Evolutionary conservation across 148 eudicot genomes (phyloP), one percentile per base, ranked within the genome.

Genomic region (Agrostemma githago): DNA sequence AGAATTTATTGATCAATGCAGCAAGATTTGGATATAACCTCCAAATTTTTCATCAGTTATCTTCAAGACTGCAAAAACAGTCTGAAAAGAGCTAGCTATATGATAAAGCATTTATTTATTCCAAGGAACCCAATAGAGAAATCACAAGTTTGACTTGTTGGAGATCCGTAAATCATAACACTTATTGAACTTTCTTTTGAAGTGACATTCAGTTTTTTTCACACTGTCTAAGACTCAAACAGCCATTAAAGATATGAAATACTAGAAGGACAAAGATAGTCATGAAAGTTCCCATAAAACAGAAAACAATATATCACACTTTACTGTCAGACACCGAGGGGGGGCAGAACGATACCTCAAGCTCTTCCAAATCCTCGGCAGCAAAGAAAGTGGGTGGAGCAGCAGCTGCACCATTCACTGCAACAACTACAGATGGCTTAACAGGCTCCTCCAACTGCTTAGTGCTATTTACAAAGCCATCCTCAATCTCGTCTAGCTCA

Each of bases 321-420:
- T 51, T 15, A 51, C 16, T 51, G 56, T 4, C 9, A 9, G 56
- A 51, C 56, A 51, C 9, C 14, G 14, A 9, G 14, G 9, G 8
- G 8, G 56, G 14, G 11, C 14, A 71, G 73, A 42, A 72, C 43
- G 21, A 67, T 7, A 83, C 86, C 86, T 84, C 82, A 65, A 84
- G 86, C 76, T 84, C 86, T 72, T 84, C 84, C 68, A 78, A 69
- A 76, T 26, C 74, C 58, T 77, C 79, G 51, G 67, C 64, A 46
- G 70, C 62, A 68, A 62, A 81, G 59, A 80, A 51, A 78, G 69
- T 57, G 77, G 78, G 70, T 42, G 40, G 68, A 58, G 78, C 71
- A 71, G 71, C 74, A 68, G 82, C 15, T 17, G 63, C 68, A 39
- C 58, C 72, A 72, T 71, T 59, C 51, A 20, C 40, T 54, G 37